These are phyloP conservation scores for Mucor circinelloides DNA, from an alignment of 371 early-diverging fungal genomes.

Conservation along the genomic window DNA sequence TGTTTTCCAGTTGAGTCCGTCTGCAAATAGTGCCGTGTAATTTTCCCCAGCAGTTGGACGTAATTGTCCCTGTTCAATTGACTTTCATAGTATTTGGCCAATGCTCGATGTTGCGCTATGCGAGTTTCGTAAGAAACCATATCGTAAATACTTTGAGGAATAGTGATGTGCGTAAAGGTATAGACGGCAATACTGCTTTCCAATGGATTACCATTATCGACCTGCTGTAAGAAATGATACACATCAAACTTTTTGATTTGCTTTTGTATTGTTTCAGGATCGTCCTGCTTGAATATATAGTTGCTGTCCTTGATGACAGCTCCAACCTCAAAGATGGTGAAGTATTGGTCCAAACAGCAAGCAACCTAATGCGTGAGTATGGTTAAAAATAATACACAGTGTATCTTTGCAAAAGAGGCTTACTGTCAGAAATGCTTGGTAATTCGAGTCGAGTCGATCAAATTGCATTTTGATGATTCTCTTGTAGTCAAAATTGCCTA, in stretches of 20 bases:
- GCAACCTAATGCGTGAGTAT: constrained; percentile 35
- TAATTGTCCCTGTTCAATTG: constrained; percentile 46
- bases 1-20: constrained; percentile 57
- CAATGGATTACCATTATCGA: constrained; percentile 26
- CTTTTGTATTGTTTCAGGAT: constrained; percentile 28
- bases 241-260: constrained; percentile 47
- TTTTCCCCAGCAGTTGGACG: constrained; percentile 50
- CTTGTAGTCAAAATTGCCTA: constrained; percentile 57
- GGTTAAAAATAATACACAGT: neutral
- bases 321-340: constrained; percentile 50
- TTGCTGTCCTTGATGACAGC: constrained; percentile 44
- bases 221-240: constrained; percentile 49
- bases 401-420: neutral
- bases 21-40: constrained; percentile 57
- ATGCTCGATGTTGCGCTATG: constrained; percentile 44
- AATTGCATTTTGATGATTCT: constrained; percentile 63
- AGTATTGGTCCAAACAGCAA: constrained; percentile 57
- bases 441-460: constrained; percentile 52
- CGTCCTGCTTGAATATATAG: constrained; percentile 27
- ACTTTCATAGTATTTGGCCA: constrained; percentile 59
- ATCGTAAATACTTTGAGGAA: constrained; percentile 58
- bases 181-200: constrained; percentile 35
- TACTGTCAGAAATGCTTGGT: constrained; percentile 59
- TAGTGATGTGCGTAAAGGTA: constrained; percentile 51
- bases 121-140: constrained; percentile 62